These are phyloP conservation scores for Mallotus japonicus DNA, from an alignment of 441 rosid genomes.

Conservation along the genomic window DNA sequence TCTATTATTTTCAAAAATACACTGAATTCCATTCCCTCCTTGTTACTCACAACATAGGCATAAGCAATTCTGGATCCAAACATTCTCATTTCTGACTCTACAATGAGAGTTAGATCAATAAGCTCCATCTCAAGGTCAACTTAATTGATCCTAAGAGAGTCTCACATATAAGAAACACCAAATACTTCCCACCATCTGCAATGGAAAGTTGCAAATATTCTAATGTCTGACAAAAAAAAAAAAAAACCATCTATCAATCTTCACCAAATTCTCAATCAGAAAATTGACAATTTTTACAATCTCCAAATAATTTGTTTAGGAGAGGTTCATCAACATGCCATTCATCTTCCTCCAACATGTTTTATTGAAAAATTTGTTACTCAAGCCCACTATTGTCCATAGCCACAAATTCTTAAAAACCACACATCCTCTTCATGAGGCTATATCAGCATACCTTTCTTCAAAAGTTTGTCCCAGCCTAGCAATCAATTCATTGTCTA, in stretches of 20 bases:
- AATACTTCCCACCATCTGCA: background rate
- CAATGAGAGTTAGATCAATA: background rate
- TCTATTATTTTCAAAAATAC: background rate
- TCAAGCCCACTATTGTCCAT: background rate
- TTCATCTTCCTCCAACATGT: background rate
- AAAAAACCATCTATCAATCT: background rate
- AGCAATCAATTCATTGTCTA: too few relatives aligned
- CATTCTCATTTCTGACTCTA: background rate
- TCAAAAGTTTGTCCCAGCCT: too few relatives aligned
- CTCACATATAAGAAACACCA: background rate
- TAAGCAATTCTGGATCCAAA: background rate
- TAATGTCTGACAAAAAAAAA: background rate
- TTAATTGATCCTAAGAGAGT: background rate
- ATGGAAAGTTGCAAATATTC: too few relatives aligned
- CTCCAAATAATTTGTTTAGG: background rate
- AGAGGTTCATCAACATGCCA: background rate
- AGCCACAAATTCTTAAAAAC: background rate
- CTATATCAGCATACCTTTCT: background rate
- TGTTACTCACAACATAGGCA: background rate
- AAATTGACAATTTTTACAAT: background rate
- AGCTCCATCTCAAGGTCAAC: background rate
- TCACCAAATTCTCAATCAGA: background rate
- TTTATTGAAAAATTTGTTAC: background rate
- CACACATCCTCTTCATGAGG: background rate
- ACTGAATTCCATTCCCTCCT: background rate